Evolutionary conservation across 805 yeast genomes (phyloP).

Genomic region (Monosporozyma yasuniensis): DNA sequence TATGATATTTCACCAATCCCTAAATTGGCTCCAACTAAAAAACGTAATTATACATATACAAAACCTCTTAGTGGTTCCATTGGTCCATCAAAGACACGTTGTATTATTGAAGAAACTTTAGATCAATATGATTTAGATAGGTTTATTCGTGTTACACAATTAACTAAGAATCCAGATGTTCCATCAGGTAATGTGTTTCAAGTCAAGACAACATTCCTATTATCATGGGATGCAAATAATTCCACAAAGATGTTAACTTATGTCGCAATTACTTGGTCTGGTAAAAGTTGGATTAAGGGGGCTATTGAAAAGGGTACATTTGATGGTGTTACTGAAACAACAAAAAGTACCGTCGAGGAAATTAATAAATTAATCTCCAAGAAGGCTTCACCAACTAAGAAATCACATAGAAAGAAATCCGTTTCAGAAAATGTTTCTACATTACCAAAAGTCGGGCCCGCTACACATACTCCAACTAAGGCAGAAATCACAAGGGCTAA

Average conservation of each 20-base stretch:
- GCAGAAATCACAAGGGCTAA: conserved; percentile 36
- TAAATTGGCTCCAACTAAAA: conserved; percentile 28
- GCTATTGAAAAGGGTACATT: conserved; percentile 69
- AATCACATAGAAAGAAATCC: conserved; percentile 6
- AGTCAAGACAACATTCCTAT: conserved; percentile 47
- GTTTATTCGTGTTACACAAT: conserved; percentile 42
- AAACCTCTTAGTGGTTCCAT: conserved; percentile 61
- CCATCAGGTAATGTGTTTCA: conserved; percentile 66
- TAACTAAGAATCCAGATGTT: conserved; percentile 70
- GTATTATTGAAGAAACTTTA: conserved; percentile 52
- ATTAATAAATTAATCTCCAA: conserved; percentile 31
- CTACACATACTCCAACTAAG: conserved; percentile 38
- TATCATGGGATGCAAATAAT: conserved; percentile 57
- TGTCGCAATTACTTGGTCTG: conserved; percentile 59
- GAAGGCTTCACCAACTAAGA: conserved; percentile 8
- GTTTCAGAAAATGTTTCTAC: conserved; percentile 13
- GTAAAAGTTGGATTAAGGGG: conserved; percentile 68
- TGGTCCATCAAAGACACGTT: conserved; percentile 69
- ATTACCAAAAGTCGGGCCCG: conserved; percentile 31
- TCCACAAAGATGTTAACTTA: conserved; percentile 44
- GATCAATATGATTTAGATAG: conserved; percentile 43
- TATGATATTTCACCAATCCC: conserved; percentile 46
- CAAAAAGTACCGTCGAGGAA: conserved; percentile 39
- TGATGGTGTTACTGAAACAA: conserved; percentile 60
- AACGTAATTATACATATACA: conserved; percentile 46